Evolutionary conservation across 805 yeast genomes (phyloP), one percentile per base, ranked within the genome.

Genomic region (Ogataea populi-albae): DNA sequence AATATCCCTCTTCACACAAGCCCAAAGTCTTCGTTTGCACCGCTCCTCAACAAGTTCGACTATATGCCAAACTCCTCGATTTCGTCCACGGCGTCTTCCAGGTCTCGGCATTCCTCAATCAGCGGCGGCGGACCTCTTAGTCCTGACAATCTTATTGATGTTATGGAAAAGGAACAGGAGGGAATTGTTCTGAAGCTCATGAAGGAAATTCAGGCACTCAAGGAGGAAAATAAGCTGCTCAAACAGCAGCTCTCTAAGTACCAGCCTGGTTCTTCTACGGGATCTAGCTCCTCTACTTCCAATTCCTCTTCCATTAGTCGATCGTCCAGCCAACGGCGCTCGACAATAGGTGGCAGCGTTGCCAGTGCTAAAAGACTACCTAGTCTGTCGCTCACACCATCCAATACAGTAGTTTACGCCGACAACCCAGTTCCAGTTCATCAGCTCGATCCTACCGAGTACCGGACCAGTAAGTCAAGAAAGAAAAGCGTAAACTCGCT

Each of bases 161-260:
- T 68, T 23, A 75, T 82, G 79, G 89, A 82, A 49, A 67, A 78
- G 34, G 87, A 82, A 57, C 88, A 82, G 54, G 89, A 82, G 50
- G 86, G 84, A 3, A 78, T 81, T 17, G 88, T 81, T 14, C 61
- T 81, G 50, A 73, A 71, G 54, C 61, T 81, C 26, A 80, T 79
- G 76, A 70, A 73, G 35, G 86, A 81, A 52, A 79, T 82, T 23
- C 65, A 65, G 17, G 39, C 46, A 5, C 56, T 81, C 41, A 73
- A 71, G 45, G 75, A 73, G 12, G 86, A 79, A 46, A 76, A 73
- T 46, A 64, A 64, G 26, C 41, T 49, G 7, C 57, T 75, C 30
- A 64, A 57, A 47, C 56, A 54, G 14, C 61, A 57, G 30, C 35
- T 64, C 6, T 38, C 54, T 2, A 47, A 45, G 27, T 39, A 34